Percentiles rank a stretch among this genome's conserved stretches.
phyloP scores from a whole-genome alignment of 108 stramenopile species.

The Skeletonema costatum region DNA sequence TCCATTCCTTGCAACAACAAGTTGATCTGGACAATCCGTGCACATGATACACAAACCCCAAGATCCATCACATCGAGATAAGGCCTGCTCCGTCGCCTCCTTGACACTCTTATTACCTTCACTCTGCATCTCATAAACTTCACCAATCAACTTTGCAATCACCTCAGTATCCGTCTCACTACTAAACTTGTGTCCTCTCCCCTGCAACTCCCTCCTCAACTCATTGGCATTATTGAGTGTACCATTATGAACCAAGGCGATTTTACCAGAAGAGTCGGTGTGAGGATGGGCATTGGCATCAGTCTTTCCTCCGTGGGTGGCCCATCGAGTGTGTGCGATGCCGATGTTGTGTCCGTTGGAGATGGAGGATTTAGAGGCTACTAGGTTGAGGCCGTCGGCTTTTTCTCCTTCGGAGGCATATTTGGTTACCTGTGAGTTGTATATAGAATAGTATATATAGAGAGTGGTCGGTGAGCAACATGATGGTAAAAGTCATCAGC shows the following conservation, averaged over 20 bases:
- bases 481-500: too few species aligned
- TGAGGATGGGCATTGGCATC: conserved; percentile 99
- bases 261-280: conserved; percentile 87
- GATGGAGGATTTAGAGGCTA: conserved; percentile 63
- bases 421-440: conserved; percentile 80
- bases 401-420: conserved; percentile 94
- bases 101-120: conserved; percentile 50
- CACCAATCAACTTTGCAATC: conserved; percentile 96
- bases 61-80: conserved; percentile 80
- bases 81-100: conserved; percentile 86
- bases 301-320: conserved; percentile 99
- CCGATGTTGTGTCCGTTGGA: conserved; percentile 83
- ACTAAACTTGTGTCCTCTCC: conserved; percentile 82
- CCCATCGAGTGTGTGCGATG: conserved; percentile 99
- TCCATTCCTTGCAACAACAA: conserved; percentile 92
- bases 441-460: neutral
- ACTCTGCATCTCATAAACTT: conserved; percentile 55
- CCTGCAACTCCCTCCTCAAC: conserved; percentile 83
- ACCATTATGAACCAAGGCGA: conserved; percentile 99
- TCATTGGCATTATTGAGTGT: conserved; percentile 97
- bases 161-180: conserved; percentile 99
- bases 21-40: conserved; percentile 67
- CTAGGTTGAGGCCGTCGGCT: conserved; percentile 91
- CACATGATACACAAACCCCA: conserved; percentile 86
- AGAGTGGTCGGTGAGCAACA: neutral